Percentiles rank a stretch among this genome's conserved stretches.
phyloP scores from a whole-genome alignment of 23 red algal genomes.

The Gracilaria domingensis region DNA sequence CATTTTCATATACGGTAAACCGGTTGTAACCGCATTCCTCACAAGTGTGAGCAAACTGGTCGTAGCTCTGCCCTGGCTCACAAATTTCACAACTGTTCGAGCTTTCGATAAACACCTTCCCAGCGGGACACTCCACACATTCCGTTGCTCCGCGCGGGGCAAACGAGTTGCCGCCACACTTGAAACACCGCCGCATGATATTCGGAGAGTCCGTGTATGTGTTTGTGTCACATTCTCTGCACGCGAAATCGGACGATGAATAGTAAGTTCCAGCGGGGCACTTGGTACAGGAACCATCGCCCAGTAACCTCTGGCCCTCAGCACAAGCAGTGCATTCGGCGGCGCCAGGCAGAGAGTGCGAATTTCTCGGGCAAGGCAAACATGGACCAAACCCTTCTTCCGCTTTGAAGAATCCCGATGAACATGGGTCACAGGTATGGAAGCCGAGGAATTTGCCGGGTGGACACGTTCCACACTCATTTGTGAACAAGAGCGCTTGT shows the following conservation, averaged over 20 bases:
- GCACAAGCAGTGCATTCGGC: not conserved
- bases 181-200: not conserved
- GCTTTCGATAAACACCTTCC: too few species aligned
- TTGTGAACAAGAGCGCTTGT: not conserved
- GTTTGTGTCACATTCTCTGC: not conserved
- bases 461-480: not conserved
- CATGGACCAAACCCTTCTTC: not conserved
- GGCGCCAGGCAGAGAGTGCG: not conserved
- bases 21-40: not conserved
- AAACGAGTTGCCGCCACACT: not conserved
- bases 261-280: too few species aligned
- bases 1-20: not conserved
- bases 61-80: not conserved
- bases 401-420: not conserved
- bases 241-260: not conserved
- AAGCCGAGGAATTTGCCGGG: not conserved
- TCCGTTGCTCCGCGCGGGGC: not conserved
- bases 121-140: not conserved
- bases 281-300: not conserved
- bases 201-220: not conserved
- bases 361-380: not conserved
- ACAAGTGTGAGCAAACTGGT: not conserved
- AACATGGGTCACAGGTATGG: too few species aligned
- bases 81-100: not conserved
- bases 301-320: not conserved